Evolutionary conservation across 2,329 filamentous ascomycete genomes (phyloP), one percentile per base, ranked within the genome.

Genomic region (Elsinoe perseae): DNA sequence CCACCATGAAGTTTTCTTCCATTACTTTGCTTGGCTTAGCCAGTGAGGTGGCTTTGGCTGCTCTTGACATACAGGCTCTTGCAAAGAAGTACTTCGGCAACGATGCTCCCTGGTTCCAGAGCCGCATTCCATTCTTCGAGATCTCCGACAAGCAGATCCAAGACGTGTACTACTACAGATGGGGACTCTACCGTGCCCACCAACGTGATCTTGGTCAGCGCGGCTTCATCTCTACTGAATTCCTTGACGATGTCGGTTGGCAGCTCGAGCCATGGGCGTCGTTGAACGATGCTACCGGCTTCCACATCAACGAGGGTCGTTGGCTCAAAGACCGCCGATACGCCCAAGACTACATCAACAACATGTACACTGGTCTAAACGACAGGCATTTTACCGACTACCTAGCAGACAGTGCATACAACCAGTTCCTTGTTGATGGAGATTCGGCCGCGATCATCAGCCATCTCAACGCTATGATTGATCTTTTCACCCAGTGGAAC

Each of bases 81-180:
- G 60, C 64, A 1, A 58, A 57, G 16, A 61, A 66, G 65, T 70
- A 73, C 61, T 73, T 70, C 54, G 69, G 70, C 50, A 73, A 72
- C 27, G 71, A 73, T 60, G 65, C 69, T 18, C 65, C 70, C 1
- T 73, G 71, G 71, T 73, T 72, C 48, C 62, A 64, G 6, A 61
- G 68, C 28, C 66, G 68, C 10, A 72, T 73, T 4, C 70, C 71
- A 1, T 69, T 69, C 54, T 73, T 73, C 57, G 69, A 73, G 50
- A 68, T 68, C 16, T 71, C 69, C 50, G 69, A 73, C 54, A 44
- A 63, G 1, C 60, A 68, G 8, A 67, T 73, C 14, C 70, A 68
- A 1, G 69, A 74, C 16, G 73, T 75, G 8, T 75, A 74, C 62
- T 75, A 75, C 62, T 75, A 75, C 58, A 72, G 73, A 28, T 75